These are phyloP conservation scores for Beauveria brongniartii DNA, from an alignment of 2,329 filamentous ascomycete species.

Conservation along the genomic window DNA sequence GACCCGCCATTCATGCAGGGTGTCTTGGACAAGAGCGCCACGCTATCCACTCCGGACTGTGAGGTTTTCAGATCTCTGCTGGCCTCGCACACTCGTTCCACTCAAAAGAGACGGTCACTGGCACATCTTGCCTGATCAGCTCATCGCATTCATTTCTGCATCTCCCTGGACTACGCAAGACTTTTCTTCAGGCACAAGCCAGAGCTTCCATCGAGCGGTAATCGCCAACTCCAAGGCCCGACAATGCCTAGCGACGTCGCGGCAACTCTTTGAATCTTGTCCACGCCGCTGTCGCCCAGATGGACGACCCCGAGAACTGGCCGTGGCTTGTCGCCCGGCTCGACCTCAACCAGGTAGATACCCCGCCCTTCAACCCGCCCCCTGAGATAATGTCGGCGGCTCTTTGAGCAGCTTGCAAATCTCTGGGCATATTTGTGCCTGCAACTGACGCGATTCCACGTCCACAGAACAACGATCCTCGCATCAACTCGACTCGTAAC, in stretches of 20 bases:
- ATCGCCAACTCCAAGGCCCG: not conserved
- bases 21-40: constrained; percentile 7
- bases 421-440: not conserved
- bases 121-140: not conserved
- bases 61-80: not conserved
- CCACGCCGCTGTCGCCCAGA: not conserved
- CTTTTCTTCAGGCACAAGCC: not conserved
- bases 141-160: not conserved
- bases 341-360: constrained; percentile 1
- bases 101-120: not conserved
- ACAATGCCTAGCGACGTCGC: not conserved
- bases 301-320: constrained; percentile 6
- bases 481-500: constrained; percentile 27
- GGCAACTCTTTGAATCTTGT: not conserved
- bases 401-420: not conserved
- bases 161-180: not conserved
- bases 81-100: not conserved
- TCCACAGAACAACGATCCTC: constrained; percentile 21
- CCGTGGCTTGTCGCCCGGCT: constrained; percentile 9
- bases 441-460: not conserved
- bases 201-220: not conserved
- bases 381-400: not conserved
- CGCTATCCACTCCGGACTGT: not conserved
- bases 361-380: not conserved
- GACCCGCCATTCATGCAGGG: not conserved